These are phyloP conservation scores for Agrocybe chaxingu DNA, from an alignment of 768 basidiomycete genomes.

Conservation along the genomic window DNA sequence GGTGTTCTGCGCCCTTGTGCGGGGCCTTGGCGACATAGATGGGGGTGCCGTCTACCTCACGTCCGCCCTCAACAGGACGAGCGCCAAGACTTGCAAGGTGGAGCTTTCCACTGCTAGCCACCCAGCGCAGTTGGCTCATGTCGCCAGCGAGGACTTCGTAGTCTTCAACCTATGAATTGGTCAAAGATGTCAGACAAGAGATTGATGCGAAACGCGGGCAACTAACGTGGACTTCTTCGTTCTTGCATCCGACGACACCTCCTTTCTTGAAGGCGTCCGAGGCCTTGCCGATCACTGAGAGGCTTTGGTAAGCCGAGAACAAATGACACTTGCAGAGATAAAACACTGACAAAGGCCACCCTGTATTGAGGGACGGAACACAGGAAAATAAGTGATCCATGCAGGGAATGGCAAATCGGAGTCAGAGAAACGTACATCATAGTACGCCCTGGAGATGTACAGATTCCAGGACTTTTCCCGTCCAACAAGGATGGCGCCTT, in stretches of 20 bases:
- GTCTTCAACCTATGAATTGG: constrained; percentile 42
- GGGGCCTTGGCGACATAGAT: constrained; percentile 62
- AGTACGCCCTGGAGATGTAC: constrained; percentile 58
- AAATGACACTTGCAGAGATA: constrained; percentile 7
- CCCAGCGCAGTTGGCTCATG: constrained; percentile 55
- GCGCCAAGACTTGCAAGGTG: constrained; percentile 40
- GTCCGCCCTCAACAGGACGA: constrained; percentile 65
- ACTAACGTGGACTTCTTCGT: constrained; percentile 57
- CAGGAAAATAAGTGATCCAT: constrained; percentile 1
- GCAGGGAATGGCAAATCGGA: background rate
- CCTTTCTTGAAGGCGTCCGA: constrained; percentile 56
- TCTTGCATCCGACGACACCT: constrained; percentile 57
- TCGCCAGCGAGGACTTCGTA: constrained; percentile 76
- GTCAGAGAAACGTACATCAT: constrained; percentile 40
- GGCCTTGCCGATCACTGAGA: constrained; percentile 65
- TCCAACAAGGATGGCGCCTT: constrained; percentile 53
- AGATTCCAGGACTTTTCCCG: constrained; percentile 48
- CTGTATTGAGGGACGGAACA: constrained; percentile 21
- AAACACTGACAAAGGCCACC: constrained; percentile 49
- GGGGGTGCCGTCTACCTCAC: constrained; percentile 55
- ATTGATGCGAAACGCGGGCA: background rate
- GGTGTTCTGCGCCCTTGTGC: constrained; percentile 48
- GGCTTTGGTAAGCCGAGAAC: background rate
- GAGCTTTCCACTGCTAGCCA: constrained; percentile 42
- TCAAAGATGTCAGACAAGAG: background rate